A percentile compares a stretch with the other conserved stretches of the same genome.
These are phyloP conservation scores for Podila minutissima DNA, from an alignment of 192 early-diverging fungal species.

Conservation along the genomic window DNA sequence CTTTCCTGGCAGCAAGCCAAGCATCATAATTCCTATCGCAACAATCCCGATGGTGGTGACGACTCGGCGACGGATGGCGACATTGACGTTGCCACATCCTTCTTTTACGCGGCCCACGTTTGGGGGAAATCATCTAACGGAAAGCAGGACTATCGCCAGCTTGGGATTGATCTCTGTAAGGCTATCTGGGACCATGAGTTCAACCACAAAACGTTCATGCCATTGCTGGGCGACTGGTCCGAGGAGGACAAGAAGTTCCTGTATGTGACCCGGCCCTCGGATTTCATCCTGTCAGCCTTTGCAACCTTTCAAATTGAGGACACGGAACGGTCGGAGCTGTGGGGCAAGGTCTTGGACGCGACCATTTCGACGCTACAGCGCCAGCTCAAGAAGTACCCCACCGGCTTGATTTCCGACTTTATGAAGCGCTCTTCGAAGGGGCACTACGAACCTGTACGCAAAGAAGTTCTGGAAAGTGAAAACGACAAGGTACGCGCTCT, in stretches of 20 bases:
- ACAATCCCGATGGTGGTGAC: conserved; percentile 43
- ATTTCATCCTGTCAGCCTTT: conserved; percentile 55
- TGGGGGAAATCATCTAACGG: conserved; percentile 32
- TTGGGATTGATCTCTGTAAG: conserved; percentile 34
- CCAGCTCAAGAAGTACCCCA: conserved; percentile 46
- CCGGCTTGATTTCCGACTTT: conserved; percentile 54
- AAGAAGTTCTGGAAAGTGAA: conserved; percentile 50
- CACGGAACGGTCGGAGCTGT: conserved; percentile 32
- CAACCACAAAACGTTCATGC: conserved; percentile 52
- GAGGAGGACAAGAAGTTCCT: conserved; percentile 47
- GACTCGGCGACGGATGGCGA: conserved; percentile 59
- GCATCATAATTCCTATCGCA: not conserved
- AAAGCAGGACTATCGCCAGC: conserved; percentile 37
- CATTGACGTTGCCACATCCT: conserved; percentile 53
- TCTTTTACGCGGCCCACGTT: conserved; percentile 52
- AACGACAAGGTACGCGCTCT: conserved; percentile 28
- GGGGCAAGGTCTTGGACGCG: conserved; percentile 48
- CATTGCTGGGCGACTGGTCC: conserved; percentile 54
- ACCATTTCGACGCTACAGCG: conserved; percentile 26
- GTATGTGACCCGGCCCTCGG: conserved; percentile 50
- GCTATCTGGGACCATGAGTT: conserved; percentile 52
- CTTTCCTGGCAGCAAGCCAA: conserved; percentile 1
- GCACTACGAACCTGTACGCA: conserved; percentile 26
- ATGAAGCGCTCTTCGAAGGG: conserved; percentile 26
- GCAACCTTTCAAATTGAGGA: conserved; percentile 53